A percentile compares a stretch with the other conserved stretches of the same genome.
Conservation (phyloP, 2,329 filamentous ascomycete genomes). For the Coniochaeta sp. region DNA sequence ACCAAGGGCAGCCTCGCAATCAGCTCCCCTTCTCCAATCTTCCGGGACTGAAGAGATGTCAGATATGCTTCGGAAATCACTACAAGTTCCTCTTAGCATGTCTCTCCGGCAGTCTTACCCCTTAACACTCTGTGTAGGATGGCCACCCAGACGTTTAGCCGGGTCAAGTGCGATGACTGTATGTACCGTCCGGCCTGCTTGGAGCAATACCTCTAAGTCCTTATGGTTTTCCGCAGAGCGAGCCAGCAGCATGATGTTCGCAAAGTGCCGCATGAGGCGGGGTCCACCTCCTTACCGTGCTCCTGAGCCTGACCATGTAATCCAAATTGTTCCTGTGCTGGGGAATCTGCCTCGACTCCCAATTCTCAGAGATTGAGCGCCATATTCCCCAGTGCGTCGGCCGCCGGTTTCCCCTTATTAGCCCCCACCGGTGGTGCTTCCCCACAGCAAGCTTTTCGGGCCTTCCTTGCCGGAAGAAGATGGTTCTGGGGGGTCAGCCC, state of each 20-base stretch:
- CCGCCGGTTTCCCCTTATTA: slow-evolving; percentile 4
- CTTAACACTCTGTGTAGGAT: background rate
- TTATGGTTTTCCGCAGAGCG: slow-evolving; percentile 4
- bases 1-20: background rate
- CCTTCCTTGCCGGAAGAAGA: slow-evolving; percentile 8
- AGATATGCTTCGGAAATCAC: background rate
- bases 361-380: background rate
- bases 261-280: slow-evolving; percentile 10
- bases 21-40: too few species aligned
- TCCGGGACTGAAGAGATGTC: too few species aligned
- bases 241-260: slow-evolving; percentile 6
- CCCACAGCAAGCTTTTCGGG: slow-evolving; percentile 8
- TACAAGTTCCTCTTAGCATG: background rate
- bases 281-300: slow-evolving; percentile 10
- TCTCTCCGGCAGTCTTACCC: background rate
- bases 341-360: background rate
- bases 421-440: slow-evolving; percentile 1
- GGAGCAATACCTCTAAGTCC: background rate
- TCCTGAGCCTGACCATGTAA: slow-evolving; percentile 1
- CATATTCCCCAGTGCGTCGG: background rate
- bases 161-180: background rate
- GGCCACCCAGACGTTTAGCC: background rate
- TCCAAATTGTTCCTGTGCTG: background rate
- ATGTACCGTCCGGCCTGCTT: background rate
- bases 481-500: background rate